Evolutionary conservation across 1,139 yeast species (phyloP).

Genomic region (Taphrina deformans): DNA sequence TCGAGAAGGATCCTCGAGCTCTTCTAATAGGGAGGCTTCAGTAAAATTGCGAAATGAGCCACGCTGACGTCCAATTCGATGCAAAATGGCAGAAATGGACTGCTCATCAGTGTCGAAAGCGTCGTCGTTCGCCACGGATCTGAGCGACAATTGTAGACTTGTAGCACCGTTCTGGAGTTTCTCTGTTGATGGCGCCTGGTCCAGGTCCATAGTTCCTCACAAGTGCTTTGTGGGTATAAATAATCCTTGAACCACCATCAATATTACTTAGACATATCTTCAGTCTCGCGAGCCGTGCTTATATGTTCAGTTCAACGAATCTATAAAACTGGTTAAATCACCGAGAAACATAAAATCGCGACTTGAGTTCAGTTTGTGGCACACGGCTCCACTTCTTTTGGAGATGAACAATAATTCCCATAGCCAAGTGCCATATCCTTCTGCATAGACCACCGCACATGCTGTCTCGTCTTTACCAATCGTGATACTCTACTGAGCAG

Average conservation of each 20-base stretch:
- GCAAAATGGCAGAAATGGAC: constrained; percentile 39
- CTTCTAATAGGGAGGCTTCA: constrained; percentile 57
- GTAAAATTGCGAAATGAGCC: constrained; percentile 55
- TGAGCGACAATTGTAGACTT: constrained; percentile 4
- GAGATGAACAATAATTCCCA: background rate
- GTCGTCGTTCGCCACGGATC: background rate
- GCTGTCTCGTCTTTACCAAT: no score
- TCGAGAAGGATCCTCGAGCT: constrained; percentile 45
- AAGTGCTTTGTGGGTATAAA: no score
- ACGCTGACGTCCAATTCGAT: constrained; percentile 52
- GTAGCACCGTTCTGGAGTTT: background rate
- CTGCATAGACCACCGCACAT: no score
- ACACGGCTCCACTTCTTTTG: background rate
- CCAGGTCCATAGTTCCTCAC: no score
- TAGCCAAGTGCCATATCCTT: background rate
- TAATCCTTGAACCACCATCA: no score
- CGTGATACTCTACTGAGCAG: no score
- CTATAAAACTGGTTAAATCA: no score
- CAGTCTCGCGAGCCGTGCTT: no score
- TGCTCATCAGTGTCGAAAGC: background rate
- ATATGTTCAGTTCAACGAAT: no score
- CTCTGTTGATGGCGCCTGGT: background rate
- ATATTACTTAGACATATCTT: no score
- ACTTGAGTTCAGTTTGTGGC: constrained; percentile 3
- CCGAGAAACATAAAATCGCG: background rate